Evolutionary conservation across 2,329 filamentous ascomycete species (phyloP).

Genomic region (Rhinocladiella mackenziei): DNA sequence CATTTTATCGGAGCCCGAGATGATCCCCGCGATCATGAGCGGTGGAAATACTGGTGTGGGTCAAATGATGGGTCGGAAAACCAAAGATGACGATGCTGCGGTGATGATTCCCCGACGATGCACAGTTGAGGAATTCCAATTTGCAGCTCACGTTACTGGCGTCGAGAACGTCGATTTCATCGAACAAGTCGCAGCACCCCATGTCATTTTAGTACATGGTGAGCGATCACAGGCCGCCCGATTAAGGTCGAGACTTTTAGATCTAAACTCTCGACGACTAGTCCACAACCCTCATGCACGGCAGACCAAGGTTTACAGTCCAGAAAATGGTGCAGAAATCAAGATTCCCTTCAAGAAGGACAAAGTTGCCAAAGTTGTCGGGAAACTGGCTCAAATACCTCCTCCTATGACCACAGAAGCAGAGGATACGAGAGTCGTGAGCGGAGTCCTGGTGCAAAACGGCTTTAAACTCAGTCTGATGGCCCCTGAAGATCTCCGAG

Average conservation of each 20-base stretch:
- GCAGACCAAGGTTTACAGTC: constrained; percentile 89
- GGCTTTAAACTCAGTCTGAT: constrained; percentile 97
- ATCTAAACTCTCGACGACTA: constrained; percentile 63
- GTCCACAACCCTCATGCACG: constrained; percentile 58
- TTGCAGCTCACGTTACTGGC: constrained; percentile 94
- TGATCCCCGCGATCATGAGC: constrained; percentile 91
- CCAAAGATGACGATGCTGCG: constrained; percentile 67
- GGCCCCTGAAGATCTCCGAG: constrained; percentile 90
- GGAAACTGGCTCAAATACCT: constrained; percentile 78
- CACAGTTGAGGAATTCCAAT: constrained; percentile 89
- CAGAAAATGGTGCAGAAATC: constrained; percentile 90
- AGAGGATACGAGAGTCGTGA: constrained; percentile 60
- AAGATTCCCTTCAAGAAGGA: constrained; percentile 93
- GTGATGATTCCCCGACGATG: constrained; percentile 88
- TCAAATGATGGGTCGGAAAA: constrained; percentile 55
- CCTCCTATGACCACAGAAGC: constrained; percentile 56
- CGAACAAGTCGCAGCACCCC: constrained; percentile 84
- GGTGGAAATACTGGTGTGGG: constrained; percentile 56
- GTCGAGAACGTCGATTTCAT: constrained; percentile 96
- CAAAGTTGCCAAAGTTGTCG: constrained; percentile 93
- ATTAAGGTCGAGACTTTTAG: constrained; percentile 87
- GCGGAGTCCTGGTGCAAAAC: constrained; percentile 90
- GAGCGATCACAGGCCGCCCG: constrained; percentile 99
- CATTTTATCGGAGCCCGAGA: constrained; percentile 89
- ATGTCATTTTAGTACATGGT: constrained; percentile 94